Percentiles rank a stretch among this genome's conserved stretches.
phyloP scores from a whole-genome alignment of 495 filamentous ascomycete genomes.

The Tuber umbilicatum region DNA sequence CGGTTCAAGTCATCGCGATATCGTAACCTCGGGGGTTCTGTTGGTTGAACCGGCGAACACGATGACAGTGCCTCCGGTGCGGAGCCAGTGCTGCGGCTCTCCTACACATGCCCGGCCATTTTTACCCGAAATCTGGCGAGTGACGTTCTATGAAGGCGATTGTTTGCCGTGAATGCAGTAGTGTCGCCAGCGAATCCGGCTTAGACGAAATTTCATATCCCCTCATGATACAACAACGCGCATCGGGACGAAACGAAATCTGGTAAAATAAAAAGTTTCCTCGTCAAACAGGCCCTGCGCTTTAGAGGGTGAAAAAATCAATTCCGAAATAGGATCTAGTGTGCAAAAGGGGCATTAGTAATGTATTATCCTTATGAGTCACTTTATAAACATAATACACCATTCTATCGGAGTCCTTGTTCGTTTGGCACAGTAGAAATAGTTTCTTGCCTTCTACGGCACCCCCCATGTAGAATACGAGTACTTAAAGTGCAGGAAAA shows the following conservation, averaged over 20 bases:
- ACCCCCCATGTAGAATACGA: too few species aligned
- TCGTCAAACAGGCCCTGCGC: not conserved
- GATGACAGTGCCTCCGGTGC: not conserved
- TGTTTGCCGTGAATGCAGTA: not conserved
- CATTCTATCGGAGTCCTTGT: not conserved
- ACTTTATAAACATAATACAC: not conserved
- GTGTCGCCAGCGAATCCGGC: not conserved
- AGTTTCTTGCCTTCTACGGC: not conserved
- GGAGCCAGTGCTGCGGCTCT: not conserved
- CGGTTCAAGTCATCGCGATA: not conserved
- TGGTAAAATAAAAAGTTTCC: not conserved
- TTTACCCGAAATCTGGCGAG: not conserved
- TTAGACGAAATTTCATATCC: not conserved
- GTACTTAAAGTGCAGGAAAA: too few species aligned
- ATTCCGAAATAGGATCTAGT: not conserved
- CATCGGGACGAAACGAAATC: not conserved
- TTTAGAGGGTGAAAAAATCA: not conserved
- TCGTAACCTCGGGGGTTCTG: not conserved
- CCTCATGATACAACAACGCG: not conserved
- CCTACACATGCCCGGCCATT: not conserved
- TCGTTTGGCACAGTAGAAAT: not conserved
- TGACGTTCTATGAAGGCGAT: not conserved
- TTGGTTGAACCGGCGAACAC: not conserved
- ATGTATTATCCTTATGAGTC: not conserved
- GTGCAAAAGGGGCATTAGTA: not conserved